Base-by-base conservation (phyloP, 768 basidiomycete genomes). In the Pleurotus eryngii region DNA sequence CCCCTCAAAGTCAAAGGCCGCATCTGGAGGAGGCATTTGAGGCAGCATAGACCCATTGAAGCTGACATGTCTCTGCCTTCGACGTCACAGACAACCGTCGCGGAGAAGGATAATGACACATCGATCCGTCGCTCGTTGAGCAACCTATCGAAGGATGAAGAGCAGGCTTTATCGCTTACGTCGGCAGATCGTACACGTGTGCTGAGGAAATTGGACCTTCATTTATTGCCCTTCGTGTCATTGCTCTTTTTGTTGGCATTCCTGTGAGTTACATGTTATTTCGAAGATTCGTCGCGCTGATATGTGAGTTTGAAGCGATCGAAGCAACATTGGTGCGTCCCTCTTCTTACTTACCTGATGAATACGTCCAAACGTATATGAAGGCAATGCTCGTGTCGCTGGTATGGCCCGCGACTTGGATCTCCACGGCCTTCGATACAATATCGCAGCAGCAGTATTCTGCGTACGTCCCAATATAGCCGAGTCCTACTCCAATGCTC, bases 301-400 rank as follows among this genome's bases (percentile, higher is more conserved):
- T 45, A 17, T 3, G 5, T 54, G 7, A n/a, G 8, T 17, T 30
- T 17, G 30, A 11, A 54, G 51, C 20, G 51, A 54, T 26, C 51
- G 51, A 11, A 42, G 37, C 24, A 54, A 54, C 24, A 54, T 54
- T 54, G 51, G 51, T 54, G 22, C 42, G n/a, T 1, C 42, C 17
- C 5, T 11, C 42, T 3, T 15, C 46, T 1, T 37, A 22, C 14
- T 9, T 35, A n/a, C 30, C 37, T 17, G 22, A 30, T 38, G 27
- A 35, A n/a, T 39, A 9, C 15, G 12, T 30, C 9, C 30, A 18
- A 30, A 12, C 30, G 7, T 51, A 11, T n/a, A 26, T 51, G 39
- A 46, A 76, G 76, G 76, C 47, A 76, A 77, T 60, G 75, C 76
- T 17, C 62, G 66, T 57, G 39, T 54, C 27, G 79, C 79, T 12